A percentile compares a stretch with the other conserved stretches of the same genome.
phyloP scores from a whole-genome alignment of 179 eudicot species.

The Vitellaria paradoxa region DNA sequence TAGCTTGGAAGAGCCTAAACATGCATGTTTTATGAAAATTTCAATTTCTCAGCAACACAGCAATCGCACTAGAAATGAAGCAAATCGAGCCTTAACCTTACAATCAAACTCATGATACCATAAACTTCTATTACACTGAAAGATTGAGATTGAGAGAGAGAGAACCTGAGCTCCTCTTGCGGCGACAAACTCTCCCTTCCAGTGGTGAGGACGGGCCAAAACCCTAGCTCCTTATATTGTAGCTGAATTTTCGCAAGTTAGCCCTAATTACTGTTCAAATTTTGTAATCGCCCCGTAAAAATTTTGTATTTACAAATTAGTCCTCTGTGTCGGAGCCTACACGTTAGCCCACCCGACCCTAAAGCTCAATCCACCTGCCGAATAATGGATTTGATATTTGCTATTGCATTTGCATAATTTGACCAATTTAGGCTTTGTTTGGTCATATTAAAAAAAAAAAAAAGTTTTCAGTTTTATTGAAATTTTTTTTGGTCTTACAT shows the following conservation, averaged over 20 bases:
- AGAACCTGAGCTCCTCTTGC: slow-evolving; percentile 14
- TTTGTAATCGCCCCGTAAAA: not conserved
- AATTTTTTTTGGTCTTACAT: too few relatives aligned
- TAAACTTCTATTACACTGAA: not conserved
- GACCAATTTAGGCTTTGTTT: too few relatives aligned
- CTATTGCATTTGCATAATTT: too few relatives aligned
- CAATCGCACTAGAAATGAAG: not conserved
- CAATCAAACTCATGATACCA: not conserved
- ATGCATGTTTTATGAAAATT: not conserved
- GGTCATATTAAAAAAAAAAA: too few relatives aligned
- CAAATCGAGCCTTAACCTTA: not conserved
- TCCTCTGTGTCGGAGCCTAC: too few relatives aligned
- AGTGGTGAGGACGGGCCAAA: not conserved
- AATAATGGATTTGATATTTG: too few relatives aligned
- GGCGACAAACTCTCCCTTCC: not conserved
- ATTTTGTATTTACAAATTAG: too few relatives aligned
- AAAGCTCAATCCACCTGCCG: too few relatives aligned
- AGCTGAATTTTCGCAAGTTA: not conserved
- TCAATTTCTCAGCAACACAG: not conserved
- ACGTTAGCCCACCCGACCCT: too few relatives aligned
- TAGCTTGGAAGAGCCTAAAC: not conserved
- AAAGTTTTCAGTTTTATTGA: too few relatives aligned
- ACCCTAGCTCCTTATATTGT: slow-evolving; percentile 3
- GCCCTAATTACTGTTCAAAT: not conserved
- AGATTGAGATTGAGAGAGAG: not conserved